These are phyloP conservation scores for Suillus ampliporus DNA, from an alignment of 768 basidiomycete species.

Conservation along the genomic window DNA sequence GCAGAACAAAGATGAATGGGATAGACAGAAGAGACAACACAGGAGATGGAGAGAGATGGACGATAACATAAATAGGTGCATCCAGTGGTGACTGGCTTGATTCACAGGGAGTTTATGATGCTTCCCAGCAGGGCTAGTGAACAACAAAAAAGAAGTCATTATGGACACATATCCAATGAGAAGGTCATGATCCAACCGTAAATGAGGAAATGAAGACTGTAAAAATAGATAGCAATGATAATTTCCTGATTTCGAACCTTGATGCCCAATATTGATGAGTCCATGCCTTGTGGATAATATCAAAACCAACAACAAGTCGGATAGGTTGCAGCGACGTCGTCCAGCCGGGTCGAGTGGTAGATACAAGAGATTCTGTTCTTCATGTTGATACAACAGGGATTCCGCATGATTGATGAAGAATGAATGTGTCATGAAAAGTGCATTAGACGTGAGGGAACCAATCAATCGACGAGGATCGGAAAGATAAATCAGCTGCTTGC, in stretches of 20 bases:
- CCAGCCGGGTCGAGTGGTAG: slow-evolving; percentile 34
- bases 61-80: slow-evolving; percentile 2
- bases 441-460: slow-evolving; percentile 17
- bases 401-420: slow-evolving; percentile 26
- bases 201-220: neutral
- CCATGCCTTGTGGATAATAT: slow-evolving; percentile 32
- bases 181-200: slow-evolving; percentile 3
- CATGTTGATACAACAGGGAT: slow-evolving; percentile 36
- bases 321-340: slow-evolving; percentile 34
- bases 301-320: slow-evolving; percentile 30
- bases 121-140: neutral
- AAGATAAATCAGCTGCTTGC: slow-evolving; percentile 28
- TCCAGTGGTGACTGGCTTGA: neutral
- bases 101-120: neutral
- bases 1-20: slow-evolving; percentile 9
- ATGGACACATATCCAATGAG: neutral
- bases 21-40: slow-evolving; percentile 1
- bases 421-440: slow-evolving; percentile 29
- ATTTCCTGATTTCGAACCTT: slow-evolving; percentile 9
- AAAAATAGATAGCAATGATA: slow-evolving; percentile 15
- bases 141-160: neutral
- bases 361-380: slow-evolving; percentile 37
- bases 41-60: neutral
- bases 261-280: slow-evolving; percentile 18
- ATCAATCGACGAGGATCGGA: slow-evolving; percentile 15